Evolutionary conservation across 805 yeast genomes (phyloP).

Genomic region (Torulaspora gathmanii): DNA sequence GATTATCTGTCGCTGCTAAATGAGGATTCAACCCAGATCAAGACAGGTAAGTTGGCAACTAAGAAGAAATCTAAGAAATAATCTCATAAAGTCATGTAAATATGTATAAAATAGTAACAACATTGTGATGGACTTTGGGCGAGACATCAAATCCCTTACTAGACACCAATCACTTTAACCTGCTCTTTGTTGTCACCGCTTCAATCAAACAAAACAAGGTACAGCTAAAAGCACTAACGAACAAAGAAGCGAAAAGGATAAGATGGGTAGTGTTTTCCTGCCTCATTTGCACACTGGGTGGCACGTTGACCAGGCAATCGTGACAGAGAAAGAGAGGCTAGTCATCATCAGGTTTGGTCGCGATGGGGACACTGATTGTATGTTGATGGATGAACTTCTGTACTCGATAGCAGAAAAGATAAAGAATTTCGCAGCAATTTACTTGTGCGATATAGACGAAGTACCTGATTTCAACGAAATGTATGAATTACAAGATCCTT

Average conservation of each 20-base stretch:
- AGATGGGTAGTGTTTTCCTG: constrained; percentile 75
- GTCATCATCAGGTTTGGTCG: constrained; percentile 88
- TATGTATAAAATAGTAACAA: constrained; percentile 7
- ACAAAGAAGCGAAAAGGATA: not conserved
- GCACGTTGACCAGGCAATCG: constrained; percentile 97
- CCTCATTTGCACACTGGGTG: constrained; percentile 82
- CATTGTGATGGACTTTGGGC: not conserved
- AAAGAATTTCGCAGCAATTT: constrained; percentile 80
- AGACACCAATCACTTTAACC: not conserved
- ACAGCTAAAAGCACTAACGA: not conserved
- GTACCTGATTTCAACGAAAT: constrained; percentile 82
- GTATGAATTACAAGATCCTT: constrained; percentile 62
- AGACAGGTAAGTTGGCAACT: constrained; percentile 32
- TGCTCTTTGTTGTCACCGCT: not conserved
- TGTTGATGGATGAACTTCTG: constrained; percentile 85
- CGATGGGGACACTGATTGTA: constrained; percentile 69
- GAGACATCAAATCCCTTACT: too few species aligned
- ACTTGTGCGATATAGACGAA: constrained; percentile 80
- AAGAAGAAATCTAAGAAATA: constrained; percentile 30
- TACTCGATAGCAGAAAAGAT: constrained; percentile 77
- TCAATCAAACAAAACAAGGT: not conserved
- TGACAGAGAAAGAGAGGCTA: constrained; percentile 84
- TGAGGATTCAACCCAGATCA: constrained; percentile 30
- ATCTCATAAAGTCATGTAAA: constrained; percentile 2
- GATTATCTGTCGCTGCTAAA: constrained; percentile 33